These are phyloP conservation scores for Aureobasidium pullulans DNA, from an alignment of 2,329 filamentous ascomycete species.

Conservation along the genomic window DNA sequence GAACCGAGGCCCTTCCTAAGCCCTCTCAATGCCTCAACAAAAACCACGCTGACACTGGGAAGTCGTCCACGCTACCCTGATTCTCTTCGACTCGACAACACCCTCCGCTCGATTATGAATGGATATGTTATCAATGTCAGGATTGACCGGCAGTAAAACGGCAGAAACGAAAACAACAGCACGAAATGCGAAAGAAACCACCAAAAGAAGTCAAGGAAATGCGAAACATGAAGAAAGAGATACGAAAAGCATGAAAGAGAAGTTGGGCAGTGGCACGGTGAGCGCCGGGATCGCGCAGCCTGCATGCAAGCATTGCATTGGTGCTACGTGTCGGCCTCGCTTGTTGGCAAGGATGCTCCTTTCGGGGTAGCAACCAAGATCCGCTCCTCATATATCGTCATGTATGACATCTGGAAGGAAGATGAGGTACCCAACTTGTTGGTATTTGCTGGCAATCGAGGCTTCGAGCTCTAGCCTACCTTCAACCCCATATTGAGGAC, in stretches of 20 bases:
- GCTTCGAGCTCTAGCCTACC: not conserved
- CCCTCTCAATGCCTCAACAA: not conserved
- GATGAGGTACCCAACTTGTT: not conserved
- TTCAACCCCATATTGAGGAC: not conserved
- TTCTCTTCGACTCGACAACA: too few relatives aligned
- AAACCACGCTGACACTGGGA: not conserved
- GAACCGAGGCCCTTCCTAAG: not conserved
- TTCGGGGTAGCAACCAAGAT: not conserved
- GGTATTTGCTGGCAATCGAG: not conserved
- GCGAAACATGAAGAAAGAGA: not conserved
- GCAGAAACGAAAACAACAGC: not conserved
- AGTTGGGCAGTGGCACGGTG: constrained; percentile 13
- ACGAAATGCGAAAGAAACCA: not conserved
- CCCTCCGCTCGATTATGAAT: too few relatives aligned
- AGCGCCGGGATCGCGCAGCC: constrained; percentile 11
- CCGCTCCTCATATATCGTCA: constrained; percentile 1
- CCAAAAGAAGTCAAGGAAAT: not conserved
- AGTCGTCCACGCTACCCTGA: not conserved
- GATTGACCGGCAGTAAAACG: not conserved
- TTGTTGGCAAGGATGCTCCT: constrained; percentile 11
- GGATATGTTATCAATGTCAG: not conserved
- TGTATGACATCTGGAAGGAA: not conserved
- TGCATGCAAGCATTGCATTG: constrained; percentile 12
- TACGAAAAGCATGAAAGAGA: constrained; percentile 7
- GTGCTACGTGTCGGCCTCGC: constrained; percentile 13